Evolutionary conservation across 192 early-diverging fungal species (phyloP).

Genomic region (Funneliformis mosseae): DNA sequence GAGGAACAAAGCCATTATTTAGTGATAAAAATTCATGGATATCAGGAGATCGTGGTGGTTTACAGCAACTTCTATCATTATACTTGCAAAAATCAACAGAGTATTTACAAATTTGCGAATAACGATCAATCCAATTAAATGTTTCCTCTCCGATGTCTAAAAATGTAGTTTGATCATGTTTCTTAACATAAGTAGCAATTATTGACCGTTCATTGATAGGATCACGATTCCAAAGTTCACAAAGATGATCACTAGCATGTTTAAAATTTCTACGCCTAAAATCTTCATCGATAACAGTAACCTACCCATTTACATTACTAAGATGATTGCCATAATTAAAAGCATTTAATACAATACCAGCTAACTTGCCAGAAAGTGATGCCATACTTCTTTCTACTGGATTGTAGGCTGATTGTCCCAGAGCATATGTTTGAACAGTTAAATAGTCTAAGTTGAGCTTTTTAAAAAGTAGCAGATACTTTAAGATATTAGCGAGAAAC

Average conservation of each 20-base stretch:
- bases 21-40: background rate
- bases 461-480: background rate
- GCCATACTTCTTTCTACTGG: background rate
- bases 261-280: background rate
- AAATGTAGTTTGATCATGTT: background rate
- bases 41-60: background rate
- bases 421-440: conserved; percentile 8
- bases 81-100: background rate
- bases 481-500: background rate
- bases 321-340: background rate
- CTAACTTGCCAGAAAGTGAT: background rate
- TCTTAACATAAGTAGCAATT: background rate
- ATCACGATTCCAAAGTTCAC: background rate
- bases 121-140: background rate
- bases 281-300: background rate
- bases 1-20: conserved; percentile 12
- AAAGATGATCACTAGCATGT: background rate
- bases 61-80: background rate
- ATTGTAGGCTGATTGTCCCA: background rate
- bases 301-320: background rate
- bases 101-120: background rate
- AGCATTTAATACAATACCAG: background rate
- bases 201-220: background rate
- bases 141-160: background rate
- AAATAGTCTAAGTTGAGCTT: conserved; percentile 9